A percentile compares a stretch with the other conserved stretches of the same genome.
Evolutionary conservation across 2,329 filamentous ascomycete genomes (phyloP).

Genomic region (Arthrobotrys musiformis): DNA sequence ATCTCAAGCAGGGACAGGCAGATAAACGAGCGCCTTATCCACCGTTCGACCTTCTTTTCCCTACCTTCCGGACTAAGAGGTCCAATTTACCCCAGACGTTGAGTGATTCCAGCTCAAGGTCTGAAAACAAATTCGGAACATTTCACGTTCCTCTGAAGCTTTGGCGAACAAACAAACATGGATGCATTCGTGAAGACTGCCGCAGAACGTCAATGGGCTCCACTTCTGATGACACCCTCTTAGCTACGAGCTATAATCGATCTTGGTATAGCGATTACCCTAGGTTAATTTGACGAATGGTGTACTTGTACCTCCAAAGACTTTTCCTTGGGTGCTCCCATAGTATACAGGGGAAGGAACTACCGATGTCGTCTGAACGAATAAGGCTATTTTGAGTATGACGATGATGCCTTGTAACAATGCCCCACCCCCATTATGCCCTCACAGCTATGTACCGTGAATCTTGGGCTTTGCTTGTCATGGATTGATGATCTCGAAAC

Average conservation of each 20-base stretch:
- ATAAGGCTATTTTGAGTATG: slow-evolving; percentile 46
- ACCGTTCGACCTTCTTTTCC: slow-evolving; percentile 31
- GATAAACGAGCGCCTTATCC: slow-evolving; percentile 38
- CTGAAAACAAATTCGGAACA: slow-evolving; percentile 49
- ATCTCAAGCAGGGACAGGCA: slow-evolving; percentile 16
- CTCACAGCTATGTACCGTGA: slow-evolving; percentile 12
- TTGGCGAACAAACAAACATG: slow-evolving; percentile 36
- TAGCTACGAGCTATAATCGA: slow-evolving; percentile 35
- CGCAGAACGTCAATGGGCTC: slow-evolving; percentile 9
- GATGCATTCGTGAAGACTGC: slow-evolving; percentile 9
- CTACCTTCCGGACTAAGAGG: slow-evolving; percentile 30
- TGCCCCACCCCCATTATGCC: slow-evolving; percentile 15
- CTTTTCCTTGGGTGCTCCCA: too few species aligned
- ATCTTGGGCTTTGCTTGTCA: slow-evolving; percentile 21
- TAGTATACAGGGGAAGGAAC: slow-evolving; percentile 33
- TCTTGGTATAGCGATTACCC: slow-evolving; percentile 36
- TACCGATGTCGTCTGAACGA: not conserved
- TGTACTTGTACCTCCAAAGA: not conserved
- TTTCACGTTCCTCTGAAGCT: slow-evolving; percentile 19
- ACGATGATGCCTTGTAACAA: slow-evolving; percentile 1
- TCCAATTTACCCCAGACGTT: slow-evolving; percentile 43
- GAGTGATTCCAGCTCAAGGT: slow-evolving; percentile 26
- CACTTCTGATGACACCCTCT: slow-evolving; percentile 13
- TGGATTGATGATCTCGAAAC: slow-evolving; percentile 48
- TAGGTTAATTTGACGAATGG: slow-evolving; percentile 44